A percentile compares a stretch with the other conserved stretches of the same genome.
Evolutionary conservation across 768 basidiomycete species (phyloP).

Genomic region (Psilocybe subaeruginosa): DNA sequence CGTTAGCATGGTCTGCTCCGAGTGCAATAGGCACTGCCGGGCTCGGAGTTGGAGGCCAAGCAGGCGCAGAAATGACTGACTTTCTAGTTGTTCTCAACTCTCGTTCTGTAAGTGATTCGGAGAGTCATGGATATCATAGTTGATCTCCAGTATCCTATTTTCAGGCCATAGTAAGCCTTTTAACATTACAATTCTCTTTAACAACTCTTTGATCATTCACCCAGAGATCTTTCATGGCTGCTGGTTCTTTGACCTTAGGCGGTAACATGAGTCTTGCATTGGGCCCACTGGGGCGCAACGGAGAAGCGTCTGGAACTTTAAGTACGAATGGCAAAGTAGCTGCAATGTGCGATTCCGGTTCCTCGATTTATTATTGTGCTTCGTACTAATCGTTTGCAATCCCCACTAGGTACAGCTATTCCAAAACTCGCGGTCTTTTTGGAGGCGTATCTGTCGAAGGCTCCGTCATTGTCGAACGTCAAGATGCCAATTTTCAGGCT

Average conservation of each 20-base stretch:
- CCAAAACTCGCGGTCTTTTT: slow-evolving; percentile 91
- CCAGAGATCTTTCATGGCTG: slow-evolving; percentile 89
- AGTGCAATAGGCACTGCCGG: slow-evolving; percentile 95
- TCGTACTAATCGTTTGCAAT: slow-evolving; percentile 7
- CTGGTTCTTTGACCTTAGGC: slow-evolving; percentile 87
- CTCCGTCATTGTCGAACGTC: slow-evolving; percentile 89
- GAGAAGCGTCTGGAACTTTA: slow-evolving; percentile 86
- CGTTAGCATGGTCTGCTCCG: slow-evolving; percentile 87
- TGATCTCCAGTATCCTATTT: slow-evolving; percentile 4
- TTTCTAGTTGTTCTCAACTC: slow-evolving; percentile 91
- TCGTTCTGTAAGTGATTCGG: slow-evolving; percentile 53
- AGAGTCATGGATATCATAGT: not conserved
- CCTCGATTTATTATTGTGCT: slow-evolving; percentile 3
- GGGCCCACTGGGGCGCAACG: slow-evolving; percentile 92
- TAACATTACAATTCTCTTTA: not conserved
- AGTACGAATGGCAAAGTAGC: slow-evolving; percentile 87
- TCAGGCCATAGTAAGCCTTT: slow-evolving; percentile 64
- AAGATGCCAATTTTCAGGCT: slow-evolving; percentile 88
- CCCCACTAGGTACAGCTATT: slow-evolving; percentile 76
- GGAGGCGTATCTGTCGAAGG: slow-evolving; percentile 91
- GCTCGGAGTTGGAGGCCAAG: slow-evolving; percentile 83
- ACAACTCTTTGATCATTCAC: not conserved
- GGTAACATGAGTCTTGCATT: slow-evolving; percentile 90
- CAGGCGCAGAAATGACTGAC: slow-evolving; percentile 88
- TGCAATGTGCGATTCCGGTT: slow-evolving; percentile 65